These are phyloP conservation scores for Vachellia pachyceras DNA, from an alignment of 306 rosid genomes.

Conservation along the genomic window DNA sequence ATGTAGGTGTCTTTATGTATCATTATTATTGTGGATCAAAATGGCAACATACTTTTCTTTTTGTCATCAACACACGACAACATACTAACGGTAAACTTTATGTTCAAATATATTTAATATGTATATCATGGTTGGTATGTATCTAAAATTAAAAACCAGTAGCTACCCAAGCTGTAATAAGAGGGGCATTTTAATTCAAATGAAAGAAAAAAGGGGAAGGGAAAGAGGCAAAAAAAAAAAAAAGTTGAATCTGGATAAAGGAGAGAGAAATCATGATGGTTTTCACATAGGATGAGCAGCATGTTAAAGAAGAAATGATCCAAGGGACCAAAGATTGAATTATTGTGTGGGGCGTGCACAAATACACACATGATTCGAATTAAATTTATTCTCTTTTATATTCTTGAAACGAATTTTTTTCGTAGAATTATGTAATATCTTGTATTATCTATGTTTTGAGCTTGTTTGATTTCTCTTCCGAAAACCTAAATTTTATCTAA, in stretches of 20 bases:
- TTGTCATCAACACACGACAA: background rate
- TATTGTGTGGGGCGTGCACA: background rate
- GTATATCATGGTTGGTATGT: too few species aligned
- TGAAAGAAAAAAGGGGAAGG: background rate
- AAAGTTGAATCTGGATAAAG: background rate
- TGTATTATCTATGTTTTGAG: background rate
- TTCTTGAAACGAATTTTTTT: background rate
- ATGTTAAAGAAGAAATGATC: background rate
- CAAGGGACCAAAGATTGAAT: slow-evolving; percentile 5
- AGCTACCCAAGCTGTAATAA: background rate
- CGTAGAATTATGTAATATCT: too few species aligned
- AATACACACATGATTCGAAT: background rate
- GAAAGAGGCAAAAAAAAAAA: too few species aligned
- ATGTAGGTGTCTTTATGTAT: background rate
- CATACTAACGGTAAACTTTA: background rate
- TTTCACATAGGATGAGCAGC: background rate
- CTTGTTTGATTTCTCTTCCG: too few species aligned
- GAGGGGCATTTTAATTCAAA: background rate
- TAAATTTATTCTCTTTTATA: background rate
- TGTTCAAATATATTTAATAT: background rate
- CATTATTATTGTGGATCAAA: background rate
- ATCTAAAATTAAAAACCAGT: background rate
- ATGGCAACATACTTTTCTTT: background rate
- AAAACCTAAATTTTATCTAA: too few species aligned
- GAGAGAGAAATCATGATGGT: background rate